Percentiles rank a stretch among this genome's conserved stretches.
Conservation (phyloP, 73 alveolate genomes). For the Loxodes magnus region DNA sequence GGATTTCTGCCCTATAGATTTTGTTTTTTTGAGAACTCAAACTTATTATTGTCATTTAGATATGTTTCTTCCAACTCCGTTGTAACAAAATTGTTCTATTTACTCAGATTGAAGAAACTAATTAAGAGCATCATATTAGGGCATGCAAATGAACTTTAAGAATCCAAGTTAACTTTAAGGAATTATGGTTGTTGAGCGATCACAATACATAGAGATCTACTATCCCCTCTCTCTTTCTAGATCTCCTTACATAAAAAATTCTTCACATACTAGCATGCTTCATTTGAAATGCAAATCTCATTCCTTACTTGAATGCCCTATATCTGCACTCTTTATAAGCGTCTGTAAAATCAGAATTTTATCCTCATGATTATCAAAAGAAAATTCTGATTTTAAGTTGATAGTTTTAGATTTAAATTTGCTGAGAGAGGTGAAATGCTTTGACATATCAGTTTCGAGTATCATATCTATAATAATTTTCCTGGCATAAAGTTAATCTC, state of each 20-base stretch:
- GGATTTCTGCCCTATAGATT: too few relatives aligned
- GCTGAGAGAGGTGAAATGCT: conserved; percentile 44
- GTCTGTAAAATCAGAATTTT: conserved; percentile 21
- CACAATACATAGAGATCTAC: conserved; percentile 65
- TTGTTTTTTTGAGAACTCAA: too few relatives aligned
- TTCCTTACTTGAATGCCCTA: conserved; percentile 53
- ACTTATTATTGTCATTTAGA: too few relatives aligned
- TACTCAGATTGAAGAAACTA: too few relatives aligned
- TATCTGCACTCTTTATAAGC: conserved; percentile 48
- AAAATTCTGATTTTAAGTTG: not conserved
- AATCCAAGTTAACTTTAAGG: conserved; percentile 75
- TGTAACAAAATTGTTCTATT: too few relatives aligned
- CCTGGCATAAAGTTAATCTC: conserved; percentile 44
- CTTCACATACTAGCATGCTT: conserved; percentile 41
- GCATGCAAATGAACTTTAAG: conserved; percentile 34
- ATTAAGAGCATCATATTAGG: too few relatives aligned
- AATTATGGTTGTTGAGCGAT: conserved; percentile 65
- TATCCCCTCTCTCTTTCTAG: conserved; percentile 48
- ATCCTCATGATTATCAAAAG: conserved; percentile 14
- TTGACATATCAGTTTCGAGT: conserved; percentile 80
- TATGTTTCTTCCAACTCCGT: too few relatives aligned
- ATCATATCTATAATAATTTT: conserved; percentile 58
- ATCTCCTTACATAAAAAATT: conserved; percentile 65
- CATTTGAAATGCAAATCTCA: conserved; percentile 44
- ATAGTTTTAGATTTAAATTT: conserved; percentile 24